Base-by-base conservation (phyloP, 2,329 filamentous ascomycete genomes). In the Aspergillus aculeatinus region DNA sequence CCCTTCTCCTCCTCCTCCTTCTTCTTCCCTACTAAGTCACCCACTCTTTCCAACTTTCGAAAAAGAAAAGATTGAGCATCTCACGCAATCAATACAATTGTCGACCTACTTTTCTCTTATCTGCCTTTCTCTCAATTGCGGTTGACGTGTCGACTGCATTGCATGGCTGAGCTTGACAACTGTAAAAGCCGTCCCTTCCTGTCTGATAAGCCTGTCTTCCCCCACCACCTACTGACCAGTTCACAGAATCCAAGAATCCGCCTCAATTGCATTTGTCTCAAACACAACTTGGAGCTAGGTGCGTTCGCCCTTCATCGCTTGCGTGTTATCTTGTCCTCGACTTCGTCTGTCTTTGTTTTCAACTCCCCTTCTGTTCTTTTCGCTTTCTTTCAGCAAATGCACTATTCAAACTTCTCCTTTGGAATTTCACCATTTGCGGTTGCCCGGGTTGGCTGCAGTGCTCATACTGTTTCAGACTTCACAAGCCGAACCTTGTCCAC, bases 271-370 rank as follows among this genome's bases (percentile, higher is more conserved):
- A 5, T 48, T 21, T 25, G 29, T 50, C 27, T 49, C 47, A 42
- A n/a, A 58, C 49, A 52, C 49, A 58, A 55, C 54, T 50, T 52
- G 54, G 56, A n/a, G 33, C 33, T 48, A 6, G 16, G 44, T 52
- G 29, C 49, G 29, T 51, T 56, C 33, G 27, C 10, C 27, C 19
- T 42, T 44, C 35, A 51, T 51, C 53, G 55, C 44, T 60, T 50
- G 58, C 35, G 57, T 50, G 29, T 29, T 27, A n/a, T 51, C 42
- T 39, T 59, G 61, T 61, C 42, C 54, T 60, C 61, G 47, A 47
- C 60, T 60, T 64, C 61, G 63, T 64, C 64, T 56, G 19, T 57
- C 10, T 31, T 23, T 51, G 19, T 39, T 35, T 57, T 51, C 19
- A 44, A 44, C 33, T 19, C 44, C 27, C 25, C 21, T 35, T 25